Conservation (phyloP, 345 rosid genomes). For the Populus ilicifolia region DNA sequence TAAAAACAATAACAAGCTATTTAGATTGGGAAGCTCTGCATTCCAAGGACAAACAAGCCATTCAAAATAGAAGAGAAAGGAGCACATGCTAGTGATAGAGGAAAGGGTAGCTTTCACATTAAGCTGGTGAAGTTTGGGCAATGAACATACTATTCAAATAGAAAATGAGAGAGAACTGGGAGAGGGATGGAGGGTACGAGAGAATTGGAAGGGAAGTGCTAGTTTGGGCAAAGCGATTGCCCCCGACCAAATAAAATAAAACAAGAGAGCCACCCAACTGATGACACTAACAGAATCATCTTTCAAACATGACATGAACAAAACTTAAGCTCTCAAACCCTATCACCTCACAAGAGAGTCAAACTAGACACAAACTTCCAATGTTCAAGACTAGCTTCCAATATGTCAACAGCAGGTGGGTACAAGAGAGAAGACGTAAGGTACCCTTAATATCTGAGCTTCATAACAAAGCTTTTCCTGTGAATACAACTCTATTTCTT, state of each 20-base stretch:
- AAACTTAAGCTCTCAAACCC: not conserved
- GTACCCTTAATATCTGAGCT: conserved; percentile 92
- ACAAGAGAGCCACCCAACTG: not conserved
- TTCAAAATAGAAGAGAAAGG: not conserved
- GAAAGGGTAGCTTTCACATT: not conserved
- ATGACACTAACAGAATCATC: not conserved
- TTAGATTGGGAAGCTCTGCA: not conserved
- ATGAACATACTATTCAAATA: not conserved
- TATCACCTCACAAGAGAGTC: not conserved
- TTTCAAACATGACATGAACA: not conserved
- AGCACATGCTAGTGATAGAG: not conserved
- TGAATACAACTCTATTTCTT: conserved; percentile 64
- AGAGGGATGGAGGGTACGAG: not conserved
- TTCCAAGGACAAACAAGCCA: not conserved
- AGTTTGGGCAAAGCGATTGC: not conserved
- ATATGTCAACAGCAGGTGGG: not conserved
- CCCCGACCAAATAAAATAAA: not conserved
- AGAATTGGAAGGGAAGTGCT: not conserved
- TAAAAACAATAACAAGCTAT: not conserved
- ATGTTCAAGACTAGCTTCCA: not conserved
- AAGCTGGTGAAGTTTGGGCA: not conserved
- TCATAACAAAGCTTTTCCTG: conserved; percentile 95
- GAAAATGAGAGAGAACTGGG: not conserved
- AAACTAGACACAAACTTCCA: not conserved
- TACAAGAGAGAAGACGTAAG: not conserved